Conservation (phyloP, 2,329 filamentous ascomycete genomes). For the Nakataea oryzae region DNA sequence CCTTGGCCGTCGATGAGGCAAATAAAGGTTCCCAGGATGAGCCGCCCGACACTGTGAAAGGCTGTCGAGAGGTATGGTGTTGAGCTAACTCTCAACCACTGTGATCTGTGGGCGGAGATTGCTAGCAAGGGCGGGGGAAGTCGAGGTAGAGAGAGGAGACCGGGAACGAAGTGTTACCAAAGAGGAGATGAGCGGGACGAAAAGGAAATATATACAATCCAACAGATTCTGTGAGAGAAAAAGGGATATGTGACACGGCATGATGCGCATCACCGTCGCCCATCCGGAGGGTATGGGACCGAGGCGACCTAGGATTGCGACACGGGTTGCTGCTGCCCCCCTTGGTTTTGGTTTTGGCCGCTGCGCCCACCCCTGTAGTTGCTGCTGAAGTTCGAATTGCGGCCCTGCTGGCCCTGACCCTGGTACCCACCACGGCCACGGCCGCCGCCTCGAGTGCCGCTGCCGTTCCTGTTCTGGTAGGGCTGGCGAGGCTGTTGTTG, state of each 20-base stretch:
- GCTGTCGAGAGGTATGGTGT: background rate
- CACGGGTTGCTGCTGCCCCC: background rate
- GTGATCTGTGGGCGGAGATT: background rate
- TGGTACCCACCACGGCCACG: conserved; percentile 14
- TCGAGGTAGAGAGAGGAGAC: background rate
- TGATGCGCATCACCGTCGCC: background rate
- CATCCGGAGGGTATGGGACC: background rate
- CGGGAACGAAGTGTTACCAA: background rate
- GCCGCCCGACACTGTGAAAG: background rate
- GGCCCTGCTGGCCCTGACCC: conserved; percentile 22
- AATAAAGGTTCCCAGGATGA: background rate
- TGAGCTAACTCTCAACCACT: background rate
- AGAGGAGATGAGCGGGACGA: conserved; percentile 1
- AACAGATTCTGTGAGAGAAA: conserved; percentile 5
- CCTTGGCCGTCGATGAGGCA: too few species aligned
- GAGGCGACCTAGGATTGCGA: background rate
- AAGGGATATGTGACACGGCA: background rate
- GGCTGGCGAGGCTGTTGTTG: conserved; percentile 17
- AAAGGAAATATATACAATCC: conserved; percentile 13
- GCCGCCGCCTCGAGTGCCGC: conserved; percentile 11
- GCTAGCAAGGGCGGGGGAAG: too few species aligned
- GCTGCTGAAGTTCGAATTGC: background rate
- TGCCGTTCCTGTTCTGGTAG: conserved; percentile 16
- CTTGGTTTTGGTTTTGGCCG: background rate
- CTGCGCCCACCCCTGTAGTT: conserved; percentile 4